Conservation (phyloP, 2,329 filamentous ascomycete species). For the Podosphaera xanthii region DNA sequence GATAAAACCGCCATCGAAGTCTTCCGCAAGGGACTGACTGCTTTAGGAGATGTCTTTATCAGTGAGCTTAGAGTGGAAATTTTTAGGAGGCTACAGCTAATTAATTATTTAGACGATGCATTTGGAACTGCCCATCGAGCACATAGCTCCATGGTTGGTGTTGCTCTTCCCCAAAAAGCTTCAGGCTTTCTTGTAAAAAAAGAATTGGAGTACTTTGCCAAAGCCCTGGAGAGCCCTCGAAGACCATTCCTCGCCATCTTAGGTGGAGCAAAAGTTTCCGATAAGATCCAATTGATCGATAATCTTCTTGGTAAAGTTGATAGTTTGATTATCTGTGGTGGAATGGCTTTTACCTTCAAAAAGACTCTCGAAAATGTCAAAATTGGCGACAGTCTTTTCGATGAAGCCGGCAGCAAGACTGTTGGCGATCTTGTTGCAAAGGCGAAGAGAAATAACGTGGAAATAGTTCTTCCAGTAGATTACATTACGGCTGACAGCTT, state of each 20-base stretch:
- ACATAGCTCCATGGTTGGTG: conserved; percentile 97
- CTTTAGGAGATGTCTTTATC: conserved; percentile 86
- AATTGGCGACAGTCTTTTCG: conserved; percentile 81
- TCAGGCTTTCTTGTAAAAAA: conserved; percentile 99
- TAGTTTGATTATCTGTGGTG: conserved; percentile 88
- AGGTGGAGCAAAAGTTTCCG: conserved; percentile 91
- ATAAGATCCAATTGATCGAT: conserved; percentile 99
- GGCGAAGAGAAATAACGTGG: conserved; percentile 88
- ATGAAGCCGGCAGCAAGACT: conserved; percentile 82
- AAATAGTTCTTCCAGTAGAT: conserved; percentile 83
- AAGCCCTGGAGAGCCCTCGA: conserved; percentile 81
- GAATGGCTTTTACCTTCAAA: conserved; percentile 99
- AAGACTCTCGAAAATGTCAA: conserved; percentile 82
- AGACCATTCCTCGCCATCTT: conserved; percentile 97
- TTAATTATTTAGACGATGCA: conserved; percentile 49
- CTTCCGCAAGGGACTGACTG: conserved; percentile 89
- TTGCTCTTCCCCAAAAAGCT: conserved; percentile 88
- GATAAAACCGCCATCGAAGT: conserved; percentile 79
- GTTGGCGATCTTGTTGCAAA: conserved; percentile 75
- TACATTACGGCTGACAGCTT: conserved; percentile 96
- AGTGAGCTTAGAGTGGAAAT: conserved; percentile 33
- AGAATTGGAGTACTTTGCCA: conserved; percentile 97
- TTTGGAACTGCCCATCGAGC: conserved; percentile 97
- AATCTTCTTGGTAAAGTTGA: conserved; percentile 97
- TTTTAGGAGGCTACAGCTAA: conserved; percentile 5